Evolutionary conservation across 2,329 filamentous ascomycete species (phyloP).

Genomic region (Pseudogymnoascus sp.): DNA sequence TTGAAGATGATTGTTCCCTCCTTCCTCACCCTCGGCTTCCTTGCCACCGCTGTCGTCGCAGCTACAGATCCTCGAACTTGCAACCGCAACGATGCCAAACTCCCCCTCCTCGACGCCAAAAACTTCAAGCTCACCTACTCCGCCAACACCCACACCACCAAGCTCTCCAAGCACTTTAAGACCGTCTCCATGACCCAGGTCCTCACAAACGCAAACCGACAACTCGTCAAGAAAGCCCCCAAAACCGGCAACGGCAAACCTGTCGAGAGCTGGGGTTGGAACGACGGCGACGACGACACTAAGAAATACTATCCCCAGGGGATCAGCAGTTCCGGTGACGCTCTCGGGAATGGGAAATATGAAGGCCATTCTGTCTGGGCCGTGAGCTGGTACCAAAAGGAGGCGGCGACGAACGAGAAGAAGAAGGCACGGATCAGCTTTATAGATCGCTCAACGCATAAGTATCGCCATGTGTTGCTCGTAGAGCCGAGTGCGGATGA

Average conservation of each 20-base stretch:
- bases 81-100: neutral
- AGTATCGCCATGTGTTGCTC: slow-evolving; percentile 29
- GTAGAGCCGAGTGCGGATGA: slow-evolving; percentile 28
- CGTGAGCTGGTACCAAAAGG: slow-evolving; percentile 29
- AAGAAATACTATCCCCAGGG: slow-evolving; percentile 30
- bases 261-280: slow-evolving; percentile 15
- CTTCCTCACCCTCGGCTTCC: neutral
- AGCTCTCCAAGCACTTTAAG: neutral
- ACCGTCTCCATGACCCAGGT: slow-evolving; percentile 1
- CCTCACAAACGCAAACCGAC: neutral
- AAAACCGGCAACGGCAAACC: neutral
- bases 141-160: neutral
- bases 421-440: slow-evolving; percentile 28
- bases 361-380: slow-evolving; percentile 29
- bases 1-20: neutral
- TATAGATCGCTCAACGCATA: slow-evolving; percentile 24
- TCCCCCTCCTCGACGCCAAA: neutral
- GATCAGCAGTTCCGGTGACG: slow-evolving; percentile 29
- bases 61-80: neutral
- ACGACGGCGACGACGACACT: slow-evolving; percentile 25
- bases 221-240: neutral
- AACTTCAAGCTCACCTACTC: slow-evolving; percentile 7
- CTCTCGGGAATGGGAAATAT: slow-evolving; percentile 24
- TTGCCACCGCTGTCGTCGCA: neutral
- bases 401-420: slow-evolving; percentile 13